A percentile compares a stretch with the other conserved stretches of the same genome.
Conservation (phyloP, 495 filamentous ascomycete genomes). For the Hypoxylon perforatum region DNA sequence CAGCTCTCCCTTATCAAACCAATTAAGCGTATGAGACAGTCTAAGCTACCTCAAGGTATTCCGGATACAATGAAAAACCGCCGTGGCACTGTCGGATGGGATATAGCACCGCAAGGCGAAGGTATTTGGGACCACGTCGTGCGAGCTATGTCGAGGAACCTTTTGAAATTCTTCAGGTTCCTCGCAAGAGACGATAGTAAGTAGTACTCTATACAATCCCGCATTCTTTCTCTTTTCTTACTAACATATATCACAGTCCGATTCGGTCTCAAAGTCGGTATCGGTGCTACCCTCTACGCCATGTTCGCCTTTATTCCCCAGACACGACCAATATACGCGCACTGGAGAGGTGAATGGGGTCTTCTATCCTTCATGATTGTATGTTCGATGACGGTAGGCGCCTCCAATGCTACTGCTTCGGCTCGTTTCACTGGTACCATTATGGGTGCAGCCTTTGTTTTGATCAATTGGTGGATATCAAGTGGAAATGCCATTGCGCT, state of each 20-base stretch:
- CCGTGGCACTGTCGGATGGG: constrained; percentile 56
- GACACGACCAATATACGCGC: constrained; percentile 81
- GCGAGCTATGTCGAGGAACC: constrained; percentile 49
- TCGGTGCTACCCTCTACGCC: constrained; percentile 87
- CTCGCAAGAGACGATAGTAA: constrained; percentile 64
- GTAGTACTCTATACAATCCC: constrained; percentile 19
- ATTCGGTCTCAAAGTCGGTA: constrained; percentile 92
- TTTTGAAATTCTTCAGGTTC: constrained; percentile 53
- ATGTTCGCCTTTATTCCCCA: constrained; percentile 83
- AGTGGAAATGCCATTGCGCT: constrained; percentile 77
- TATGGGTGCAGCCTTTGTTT: constrained; percentile 79
- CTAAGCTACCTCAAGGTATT: constrained; percentile 58
- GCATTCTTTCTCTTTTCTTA: constrained; percentile 4
- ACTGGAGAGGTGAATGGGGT: constrained; percentile 97
- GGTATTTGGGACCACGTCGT: constrained; percentile 46
- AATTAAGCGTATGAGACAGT: constrained; percentile 52
- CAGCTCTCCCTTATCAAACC: constrained; percentile 52
- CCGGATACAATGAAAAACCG: constrained; percentile 57
- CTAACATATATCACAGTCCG: constrained; percentile 55
- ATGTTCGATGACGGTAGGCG: constrained; percentile 95
- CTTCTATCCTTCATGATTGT: constrained; percentile 97
- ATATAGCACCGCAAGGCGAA: constrained; percentile 48
- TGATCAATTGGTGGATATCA: constrained; percentile 79
- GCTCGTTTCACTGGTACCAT: constrained; percentile 89
- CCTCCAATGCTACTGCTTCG: constrained; percentile 89